Base-by-base conservation (phyloP, 495 filamentous ascomycete species). In the Chaetomidium leptoderma region DNA sequence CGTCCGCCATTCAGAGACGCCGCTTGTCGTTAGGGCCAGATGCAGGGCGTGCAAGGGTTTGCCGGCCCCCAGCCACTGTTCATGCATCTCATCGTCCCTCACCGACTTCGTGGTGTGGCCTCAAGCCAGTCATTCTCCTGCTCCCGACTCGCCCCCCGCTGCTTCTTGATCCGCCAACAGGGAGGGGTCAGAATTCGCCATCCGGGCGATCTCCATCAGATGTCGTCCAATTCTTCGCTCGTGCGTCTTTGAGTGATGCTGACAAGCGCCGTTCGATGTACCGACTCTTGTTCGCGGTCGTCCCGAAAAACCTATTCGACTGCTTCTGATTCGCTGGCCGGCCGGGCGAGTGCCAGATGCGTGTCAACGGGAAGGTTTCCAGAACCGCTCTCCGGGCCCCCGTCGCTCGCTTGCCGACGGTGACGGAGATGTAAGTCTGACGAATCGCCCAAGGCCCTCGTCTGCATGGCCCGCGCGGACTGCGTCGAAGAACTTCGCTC, bases 61-160 rank as follows among this genome's bases (percentile, higher is more conserved):
- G 63, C 67, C 67, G 57, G 59, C 44, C 62, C 56, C 73, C 74
- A 75, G 74, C 70, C 70, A 77, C 67, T 75, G 76, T 78, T 81
- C 76, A 82, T 82, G 79, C 79, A 82, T 51, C 74, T 78, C 74
- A 77, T 78, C 71, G 60, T 42, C 70, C 70, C 73, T 80, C 78
- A 80, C 78, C 76, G 79, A 79, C 79, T 81, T 80, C 72, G 72
- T 81, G 78, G 74, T 81, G 71, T 76, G 72, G 65, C 63, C 69
- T 64, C 73, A 66, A 74, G 73, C 78, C 77, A 80, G 73, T 80
- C 74, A 64, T 70, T 70, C 64, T 55, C 56, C 53, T 26, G 60
- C 66, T 54, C 54, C 26, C 58, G 32, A 16, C 59, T 17, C 32
- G 29, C 33, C n/a, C 26, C 43, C 32, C 37, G 23, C 37, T 8